Percentiles rank a stretch among this genome's conserved stretches.
These are phyloP conservation scores for Metschnikowia lachancei DNA, from an alignment of 805 yeast species.

Conservation along the genomic window DNA sequence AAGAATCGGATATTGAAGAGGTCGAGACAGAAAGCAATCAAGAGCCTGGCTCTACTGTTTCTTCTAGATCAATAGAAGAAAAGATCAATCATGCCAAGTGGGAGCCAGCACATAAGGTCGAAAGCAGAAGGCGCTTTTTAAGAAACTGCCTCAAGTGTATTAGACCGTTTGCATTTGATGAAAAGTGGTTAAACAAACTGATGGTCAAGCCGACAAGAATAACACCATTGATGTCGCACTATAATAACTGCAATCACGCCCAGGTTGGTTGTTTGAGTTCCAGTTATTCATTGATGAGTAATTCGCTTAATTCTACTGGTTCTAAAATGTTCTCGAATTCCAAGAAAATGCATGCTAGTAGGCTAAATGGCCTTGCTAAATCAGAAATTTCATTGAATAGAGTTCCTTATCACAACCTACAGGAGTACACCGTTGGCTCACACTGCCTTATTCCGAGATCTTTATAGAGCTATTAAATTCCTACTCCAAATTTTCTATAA, in stretches of 20 bases:
- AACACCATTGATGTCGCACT: slow-evolving; percentile 24
- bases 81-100: slow-evolving; percentile 34
- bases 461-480: slow-evolving; percentile 3
- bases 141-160: slow-evolving; percentile 58
- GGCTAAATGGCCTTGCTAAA: slow-evolving; percentile 1
- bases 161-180: slow-evolving; percentile 50
- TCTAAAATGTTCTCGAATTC: background rate
- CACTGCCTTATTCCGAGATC: slow-evolving; percentile 18
- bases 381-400: slow-evolving; percentile 9
- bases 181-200: slow-evolving; percentile 51
- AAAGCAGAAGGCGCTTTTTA: slow-evolving; percentile 39
- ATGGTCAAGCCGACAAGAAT: slow-evolving; percentile 39
- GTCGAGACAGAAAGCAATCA: background rate
- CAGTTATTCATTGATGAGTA: background rate
- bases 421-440: slow-evolving; percentile 19
- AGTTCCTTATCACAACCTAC: slow-evolving; percentile 18
- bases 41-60: background rate
- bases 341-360: background rate
- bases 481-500: background rate
- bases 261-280: background rate
- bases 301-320: background rate
- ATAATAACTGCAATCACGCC: background rate
- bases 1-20: slow-evolving; percentile 3
- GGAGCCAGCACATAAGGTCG: slow-evolving; percentile 43
- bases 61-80: background rate